Evolutionary conservation across 139 green algal species (phyloP).

Genomic region (Coccomyxa sp.): DNA sequence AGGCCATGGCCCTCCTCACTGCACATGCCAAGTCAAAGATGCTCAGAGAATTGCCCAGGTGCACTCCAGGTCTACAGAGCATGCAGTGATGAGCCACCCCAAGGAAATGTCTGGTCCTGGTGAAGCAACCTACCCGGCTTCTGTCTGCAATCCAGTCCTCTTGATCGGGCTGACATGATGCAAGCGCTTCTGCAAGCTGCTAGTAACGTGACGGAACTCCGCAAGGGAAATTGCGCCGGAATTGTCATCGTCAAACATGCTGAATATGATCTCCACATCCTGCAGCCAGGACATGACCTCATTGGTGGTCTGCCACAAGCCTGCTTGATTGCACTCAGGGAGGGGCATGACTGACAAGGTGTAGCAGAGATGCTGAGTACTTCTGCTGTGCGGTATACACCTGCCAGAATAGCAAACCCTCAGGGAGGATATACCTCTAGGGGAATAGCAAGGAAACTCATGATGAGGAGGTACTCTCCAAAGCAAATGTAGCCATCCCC

Average conservation of each 20-base stretch:
- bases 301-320: no score
- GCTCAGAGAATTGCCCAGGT: no score
- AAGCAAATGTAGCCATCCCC: conserved; percentile 61
- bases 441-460: conserved; percentile 62
- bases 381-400: no score
- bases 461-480: conserved; percentile 75
- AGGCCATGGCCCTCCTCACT: conserved; percentile 24
- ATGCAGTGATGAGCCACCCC: not conserved
- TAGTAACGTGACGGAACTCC: conserved; percentile 43
- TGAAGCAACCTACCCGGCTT: not conserved
- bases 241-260: conserved; percentile 64
- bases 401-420: no score
- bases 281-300: not conserved
- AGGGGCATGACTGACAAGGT: no score
- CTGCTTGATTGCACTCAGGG: no score
- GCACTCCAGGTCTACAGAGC: not conserved
- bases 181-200: not conserved
- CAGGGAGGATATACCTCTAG: no score
- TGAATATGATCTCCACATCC: conserved; percentile 55
- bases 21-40: no score
- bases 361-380: no score
- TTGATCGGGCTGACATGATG: conserved; percentile 8
- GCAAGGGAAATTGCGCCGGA: conserved; percentile 43
- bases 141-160: conserved; percentile 21
- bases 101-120: not conserved